Conservation (phyloP, 176 grass and related monocot genomes). For the Luzula sylvatica region DNA sequence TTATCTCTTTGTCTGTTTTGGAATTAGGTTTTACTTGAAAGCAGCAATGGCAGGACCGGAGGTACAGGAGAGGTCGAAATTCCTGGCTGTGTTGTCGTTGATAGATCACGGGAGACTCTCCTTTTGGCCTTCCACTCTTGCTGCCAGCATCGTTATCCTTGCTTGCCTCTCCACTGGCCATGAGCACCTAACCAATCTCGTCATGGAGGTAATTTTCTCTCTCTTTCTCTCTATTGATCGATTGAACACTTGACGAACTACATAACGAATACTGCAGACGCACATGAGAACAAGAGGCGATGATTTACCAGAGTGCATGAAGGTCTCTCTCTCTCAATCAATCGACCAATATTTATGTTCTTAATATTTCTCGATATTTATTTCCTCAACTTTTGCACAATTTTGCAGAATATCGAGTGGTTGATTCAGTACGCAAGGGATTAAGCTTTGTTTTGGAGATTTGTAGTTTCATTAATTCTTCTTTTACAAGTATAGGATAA, state of each 20-base stretch:
- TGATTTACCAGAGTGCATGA: conserved; percentile 88
- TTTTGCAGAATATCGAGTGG: conserved; percentile 66
- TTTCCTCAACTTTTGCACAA: neutral
- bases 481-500: conserved; percentile 6
- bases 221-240: conserved; percentile 8
- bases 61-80: conserved; percentile 38
- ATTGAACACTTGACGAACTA: neutral
- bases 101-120: conserved; percentile 64
- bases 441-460: neutral
- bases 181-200: conserved; percentile 38
- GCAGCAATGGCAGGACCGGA: conserved; percentile 48
- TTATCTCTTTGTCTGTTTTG: neutral
- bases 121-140: conserved; percentile 79
- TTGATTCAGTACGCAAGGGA: conserved; percentile 36
- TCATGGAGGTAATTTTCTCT: conserved; percentile 51
- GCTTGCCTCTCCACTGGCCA: conserved; percentile 61
- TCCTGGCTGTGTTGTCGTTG: conserved; percentile 46
- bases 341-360: neutral
- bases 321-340: conserved; percentile 29
- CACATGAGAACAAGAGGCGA: conserved; percentile 75
- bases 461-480: conserved; percentile 2
- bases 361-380: neutral
- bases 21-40: conserved; percentile 84
- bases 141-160: conserved; percentile 71
- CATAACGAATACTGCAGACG: conserved; percentile 53